Conservation (phyloP, 2,329 filamentous ascomycete species). For the Chaetomiaceae sp. region DNA sequence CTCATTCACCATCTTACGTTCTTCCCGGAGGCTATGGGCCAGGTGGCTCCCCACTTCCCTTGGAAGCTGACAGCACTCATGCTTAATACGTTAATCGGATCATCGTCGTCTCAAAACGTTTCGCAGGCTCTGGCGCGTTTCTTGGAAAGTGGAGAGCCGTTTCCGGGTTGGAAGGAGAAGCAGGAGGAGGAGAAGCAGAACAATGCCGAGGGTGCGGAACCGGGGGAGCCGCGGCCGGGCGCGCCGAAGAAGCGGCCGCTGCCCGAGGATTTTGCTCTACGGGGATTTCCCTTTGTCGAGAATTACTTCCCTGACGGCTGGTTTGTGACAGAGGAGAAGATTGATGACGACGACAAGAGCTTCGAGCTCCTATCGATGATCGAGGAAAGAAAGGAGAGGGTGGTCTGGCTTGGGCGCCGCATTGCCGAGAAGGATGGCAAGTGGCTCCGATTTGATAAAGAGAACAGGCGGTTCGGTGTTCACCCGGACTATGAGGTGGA, state of each 20-base stretch:
- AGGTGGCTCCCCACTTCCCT: slow-evolving; percentile 37
- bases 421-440: slow-evolving; percentile 36
- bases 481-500: slow-evolving; percentile 33
- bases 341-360: slow-evolving; percentile 62
- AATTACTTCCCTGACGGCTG: slow-evolving; percentile 53
- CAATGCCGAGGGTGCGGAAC: background rate
- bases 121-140: slow-evolving; percentile 28
- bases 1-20: slow-evolving; percentile 47
- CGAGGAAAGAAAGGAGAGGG: slow-evolving; percentile 50
- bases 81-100: slow-evolving; percentile 31
- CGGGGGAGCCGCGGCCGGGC: background rate
- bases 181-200: background rate
- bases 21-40: slow-evolving; percentile 36
- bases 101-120: slow-evolving; percentile 4
- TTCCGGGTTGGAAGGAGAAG: slow-evolving; percentile 36
- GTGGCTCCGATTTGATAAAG: slow-evolving; percentile 42
- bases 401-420: slow-evolving; percentile 50
- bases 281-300: slow-evolving; percentile 56
- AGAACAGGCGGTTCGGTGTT: slow-evolving; percentile 35
- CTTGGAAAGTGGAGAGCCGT: slow-evolving; percentile 32
- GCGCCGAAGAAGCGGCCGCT: slow-evolving; percentile 40
- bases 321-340: slow-evolving; percentile 46
- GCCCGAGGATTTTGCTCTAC: slow-evolving; percentile 62
- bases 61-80: slow-evolving; percentile 35
- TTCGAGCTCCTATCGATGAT: slow-evolving; percentile 56